Percentiles rank a stretch among this genome's conserved stretches.
phyloP scores from a whole-genome alignment of 257 asterid species.

The Vinca minor region DNA sequence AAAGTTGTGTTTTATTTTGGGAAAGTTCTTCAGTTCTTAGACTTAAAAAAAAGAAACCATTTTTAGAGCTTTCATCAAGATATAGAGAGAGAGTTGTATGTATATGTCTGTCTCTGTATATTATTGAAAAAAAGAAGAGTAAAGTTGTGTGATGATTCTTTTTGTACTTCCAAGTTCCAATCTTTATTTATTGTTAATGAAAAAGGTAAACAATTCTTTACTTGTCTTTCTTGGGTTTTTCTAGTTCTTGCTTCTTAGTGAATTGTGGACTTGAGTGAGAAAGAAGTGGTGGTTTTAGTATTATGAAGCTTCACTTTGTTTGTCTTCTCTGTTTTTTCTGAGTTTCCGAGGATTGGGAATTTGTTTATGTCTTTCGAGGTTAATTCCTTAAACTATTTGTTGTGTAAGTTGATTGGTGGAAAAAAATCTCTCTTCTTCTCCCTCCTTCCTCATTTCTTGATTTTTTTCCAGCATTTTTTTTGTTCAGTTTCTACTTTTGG shows the following conservation, averaged over 20 bases:
- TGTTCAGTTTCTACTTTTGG: not conserved
- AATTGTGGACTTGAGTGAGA: slow-evolving; percentile 5
- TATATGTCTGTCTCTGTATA: slow-evolving; percentile 20
- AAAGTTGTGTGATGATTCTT: slow-evolving; percentile 39
- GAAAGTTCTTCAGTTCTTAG: slow-evolving; percentile 19
- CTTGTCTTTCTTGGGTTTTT: slow-evolving; percentile 8
- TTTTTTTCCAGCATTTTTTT: too few relatives aligned
- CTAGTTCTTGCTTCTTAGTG: slow-evolving; percentile 13
- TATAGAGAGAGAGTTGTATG: slow-evolving; percentile 28
- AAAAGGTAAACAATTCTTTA: slow-evolving; percentile 22
- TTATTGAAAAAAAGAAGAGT: slow-evolving; percentile 38
- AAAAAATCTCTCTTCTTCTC: not conserved
- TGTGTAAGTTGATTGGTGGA: not conserved
- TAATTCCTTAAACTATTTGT: not conserved
- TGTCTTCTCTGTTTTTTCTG: slow-evolving; percentile 16
- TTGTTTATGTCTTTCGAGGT: slow-evolving; percentile 13
- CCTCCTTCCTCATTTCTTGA: not conserved
- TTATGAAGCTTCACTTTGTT: slow-evolving; percentile 15
- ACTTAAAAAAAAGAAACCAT: slow-evolving; percentile 21
- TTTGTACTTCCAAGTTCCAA: slow-evolving; percentile 44
- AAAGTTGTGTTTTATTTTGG: slow-evolving; percentile 26
- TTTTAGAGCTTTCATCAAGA: slow-evolving; percentile 31
- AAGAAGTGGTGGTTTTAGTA: slow-evolving; percentile 19
- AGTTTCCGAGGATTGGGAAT: slow-evolving; percentile 1
- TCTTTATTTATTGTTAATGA: slow-evolving; percentile 27